Base-by-base conservation (phyloP, 2,329 filamentous ascomycete genomes). In the Diaporthe sp. region DNA sequence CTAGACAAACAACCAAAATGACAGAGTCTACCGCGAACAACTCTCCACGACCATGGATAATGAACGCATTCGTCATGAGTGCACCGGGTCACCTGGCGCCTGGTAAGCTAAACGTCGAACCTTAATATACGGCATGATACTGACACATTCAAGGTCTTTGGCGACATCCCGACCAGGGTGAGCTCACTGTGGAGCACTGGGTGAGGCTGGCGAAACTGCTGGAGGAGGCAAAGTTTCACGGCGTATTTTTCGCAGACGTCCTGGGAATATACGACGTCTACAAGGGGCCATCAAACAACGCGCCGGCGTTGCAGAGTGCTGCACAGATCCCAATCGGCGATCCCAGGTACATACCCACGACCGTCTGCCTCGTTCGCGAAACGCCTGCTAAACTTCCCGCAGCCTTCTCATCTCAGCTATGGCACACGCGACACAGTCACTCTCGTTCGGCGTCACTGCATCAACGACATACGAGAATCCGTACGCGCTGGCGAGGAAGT, bases 291-390 rank as follows among this genome's bases (percentile, higher is more conserved):
- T 78, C 81, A 39, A 92, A 90, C 0, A 85, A 93, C 4, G 87
- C 89, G 1, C 89, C 92, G 0, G 91, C 91, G 0, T 88, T 92
- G 44, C 84, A 87, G 12, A 91, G 91, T 0, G 92, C 91, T 0
- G 90, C 92, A 0, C 92, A 94, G 82, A 94, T 92, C 89, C 92
- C 92, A 0, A 90, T 93, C 22, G 93, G 93, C 37, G 92, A 94
- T 80, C 93, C 92, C 0, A 80, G 94, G 5, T 88, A 89, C 1
- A 87, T 91, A 0, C 39, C 28, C 20, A 55, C 4, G 4, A 2
- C 8, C 34, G 2, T 12, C 13, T 2, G 15, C 12, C 8, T 42
- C 25, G 34, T 22, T 13, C 25, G 9, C 2, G 9, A 28, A 55
- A 15, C 1, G 4, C 4, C 9, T 70, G 15, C 65, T 70, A 31